phyloP scores from a whole-genome alignment of 805 yeast genomes.

The Candida maris region DNA sequence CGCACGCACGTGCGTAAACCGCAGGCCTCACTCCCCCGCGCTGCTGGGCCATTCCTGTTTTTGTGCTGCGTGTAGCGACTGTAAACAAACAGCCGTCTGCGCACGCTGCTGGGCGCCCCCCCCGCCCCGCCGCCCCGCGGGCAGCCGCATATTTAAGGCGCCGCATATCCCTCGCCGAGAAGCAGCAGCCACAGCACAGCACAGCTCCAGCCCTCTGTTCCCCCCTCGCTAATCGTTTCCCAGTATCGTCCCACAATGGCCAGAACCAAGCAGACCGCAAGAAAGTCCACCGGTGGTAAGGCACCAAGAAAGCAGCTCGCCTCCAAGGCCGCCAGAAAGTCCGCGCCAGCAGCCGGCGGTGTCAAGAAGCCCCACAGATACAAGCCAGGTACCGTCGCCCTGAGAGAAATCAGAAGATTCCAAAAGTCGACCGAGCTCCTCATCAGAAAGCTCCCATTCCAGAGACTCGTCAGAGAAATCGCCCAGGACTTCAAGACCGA shows the following conservation, averaged over 20 bases:
- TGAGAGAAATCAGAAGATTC: conserved; percentile 96
- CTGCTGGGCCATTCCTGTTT: conserved; percentile 1
- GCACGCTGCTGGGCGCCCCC: too few relatives aligned
- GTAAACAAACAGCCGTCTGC: conserved; percentile 9
- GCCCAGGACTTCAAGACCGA: conserved; percentile 93
- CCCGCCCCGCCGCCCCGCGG: too few relatives aligned
- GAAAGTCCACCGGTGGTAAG: conserved; percentile 94
- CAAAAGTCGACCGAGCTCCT: conserved; percentile 93
- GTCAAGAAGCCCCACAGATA: conserved; percentile 94
- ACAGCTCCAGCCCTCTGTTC: too few relatives aligned
- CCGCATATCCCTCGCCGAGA: neutral
- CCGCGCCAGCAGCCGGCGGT: conserved; percentile 91
- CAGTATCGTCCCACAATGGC: conserved; percentile 56
- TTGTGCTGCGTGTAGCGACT: conserved; percentile 1
- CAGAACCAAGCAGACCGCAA: conserved; percentile 91
- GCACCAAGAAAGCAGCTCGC: conserved; percentile 94
- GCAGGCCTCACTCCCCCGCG: neutral
- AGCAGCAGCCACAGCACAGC: too few relatives aligned
- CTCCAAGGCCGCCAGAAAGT: conserved; percentile 89
- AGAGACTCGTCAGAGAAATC: conserved; percentile 92
- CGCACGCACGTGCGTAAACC: conserved; percentile 9
- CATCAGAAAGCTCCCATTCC: conserved; percentile 96
- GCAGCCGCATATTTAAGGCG: neutral
- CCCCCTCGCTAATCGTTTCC: too few relatives aligned
- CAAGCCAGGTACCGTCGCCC: conserved; percentile 96